phyloP scores from a whole-genome alignment of 202 grass and related monocot species.

The Musa balbisiana region DNA sequence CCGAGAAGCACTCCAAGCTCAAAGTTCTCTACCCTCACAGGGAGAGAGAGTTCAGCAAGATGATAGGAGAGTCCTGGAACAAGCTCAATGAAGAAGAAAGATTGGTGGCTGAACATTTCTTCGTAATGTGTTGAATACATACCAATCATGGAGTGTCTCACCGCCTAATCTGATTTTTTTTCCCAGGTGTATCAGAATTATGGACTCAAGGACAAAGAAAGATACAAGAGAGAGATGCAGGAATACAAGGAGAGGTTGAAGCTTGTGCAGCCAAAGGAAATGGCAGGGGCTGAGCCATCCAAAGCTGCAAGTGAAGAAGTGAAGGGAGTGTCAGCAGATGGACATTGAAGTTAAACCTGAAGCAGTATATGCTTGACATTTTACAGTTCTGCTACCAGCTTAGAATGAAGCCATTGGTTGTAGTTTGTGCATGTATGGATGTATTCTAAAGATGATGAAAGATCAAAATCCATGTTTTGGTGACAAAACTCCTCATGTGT shows the following conservation, averaged over 20 bases:
- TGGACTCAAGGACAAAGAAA: constrained; percentile 35
- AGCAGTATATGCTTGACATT: too few species aligned
- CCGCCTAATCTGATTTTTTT: neutral
- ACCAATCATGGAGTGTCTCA: too few species aligned
- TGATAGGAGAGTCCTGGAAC: constrained; percentile 48
- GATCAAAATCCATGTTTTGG: too few species aligned
- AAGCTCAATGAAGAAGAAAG: constrained; percentile 37
- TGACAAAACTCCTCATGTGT: too few species aligned
- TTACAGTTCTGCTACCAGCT: too few species aligned
- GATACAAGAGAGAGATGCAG: constrained; percentile 47
- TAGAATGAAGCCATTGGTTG: too few species aligned
- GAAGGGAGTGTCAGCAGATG: neutral
- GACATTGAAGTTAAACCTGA: too few species aligned
- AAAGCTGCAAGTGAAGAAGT: neutral
- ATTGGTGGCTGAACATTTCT: constrained; percentile 8
- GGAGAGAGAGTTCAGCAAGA: constrained; percentile 44
- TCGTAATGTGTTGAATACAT: neutral
- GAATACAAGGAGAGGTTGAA: constrained; percentile 35
- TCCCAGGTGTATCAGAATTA: constrained; percentile 27
- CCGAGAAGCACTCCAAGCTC: constrained; percentile 38
- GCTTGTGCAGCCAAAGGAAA: constrained; percentile 14
- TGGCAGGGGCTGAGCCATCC: neutral
- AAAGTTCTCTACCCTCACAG: constrained; percentile 33
- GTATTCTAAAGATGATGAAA: too few species aligned
- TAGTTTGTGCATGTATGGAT: too few species aligned